A percentile compares a stretch with the other conserved stretches of the same genome.
phyloP scores from a whole-genome alignment of 805 yeast genomes.

The Yarrowia bubula region DNA sequence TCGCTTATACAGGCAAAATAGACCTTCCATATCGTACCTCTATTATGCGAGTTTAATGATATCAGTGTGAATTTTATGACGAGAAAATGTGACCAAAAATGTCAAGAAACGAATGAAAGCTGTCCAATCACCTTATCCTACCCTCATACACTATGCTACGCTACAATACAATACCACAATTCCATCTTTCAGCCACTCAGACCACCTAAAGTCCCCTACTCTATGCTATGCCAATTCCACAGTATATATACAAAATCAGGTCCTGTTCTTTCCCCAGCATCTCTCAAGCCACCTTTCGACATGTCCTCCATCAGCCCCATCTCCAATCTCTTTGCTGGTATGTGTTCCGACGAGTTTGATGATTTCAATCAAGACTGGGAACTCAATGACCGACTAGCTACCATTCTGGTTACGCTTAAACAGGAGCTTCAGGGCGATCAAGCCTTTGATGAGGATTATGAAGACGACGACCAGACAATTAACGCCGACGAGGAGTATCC shows the following conservation, averaged over 20 bases:
- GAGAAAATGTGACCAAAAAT: neutral
- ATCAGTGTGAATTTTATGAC: neutral
- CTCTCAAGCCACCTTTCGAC: neutral
- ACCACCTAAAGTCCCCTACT: no score
- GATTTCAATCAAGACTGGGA: neutral
- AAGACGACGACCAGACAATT: no score
- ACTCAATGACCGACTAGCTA: neutral
- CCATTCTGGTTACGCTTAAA: neutral
- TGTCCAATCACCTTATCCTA: no score
- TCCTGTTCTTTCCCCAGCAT: neutral
- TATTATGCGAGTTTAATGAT: no score
- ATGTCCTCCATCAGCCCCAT: slow-evolving; percentile 8
- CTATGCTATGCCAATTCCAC: no score
- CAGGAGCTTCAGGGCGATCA: neutral
- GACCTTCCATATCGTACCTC: neutral
- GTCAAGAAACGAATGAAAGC: neutral
- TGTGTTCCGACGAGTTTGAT: neutral
- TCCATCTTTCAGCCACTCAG: no score
- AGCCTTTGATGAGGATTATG: no score
- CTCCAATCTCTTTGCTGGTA: neutral
- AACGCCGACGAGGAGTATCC: neutral
- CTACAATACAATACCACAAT: no score
- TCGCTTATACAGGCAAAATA: neutral
- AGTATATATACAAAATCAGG: neutral
- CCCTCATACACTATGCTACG: no score